A percentile compares a stretch with the other conserved stretches of the same genome.
These are phyloP conservation scores for Syzygium grande DNA, from an alignment of 345 rosid genomes.

Conservation along the genomic window DNA sequence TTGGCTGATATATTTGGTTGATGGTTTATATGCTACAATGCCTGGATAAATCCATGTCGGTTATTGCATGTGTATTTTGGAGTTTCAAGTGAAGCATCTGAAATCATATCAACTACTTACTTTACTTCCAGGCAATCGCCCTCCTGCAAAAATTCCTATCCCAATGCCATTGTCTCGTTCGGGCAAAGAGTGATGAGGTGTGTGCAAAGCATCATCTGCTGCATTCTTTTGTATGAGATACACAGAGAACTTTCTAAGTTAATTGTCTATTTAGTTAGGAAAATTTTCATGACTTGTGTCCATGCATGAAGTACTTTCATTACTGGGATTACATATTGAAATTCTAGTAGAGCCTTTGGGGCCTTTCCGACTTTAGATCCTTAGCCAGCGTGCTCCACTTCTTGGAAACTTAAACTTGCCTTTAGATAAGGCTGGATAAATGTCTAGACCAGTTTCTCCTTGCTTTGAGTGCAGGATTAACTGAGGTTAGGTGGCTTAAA, in stretches of 20 bases:
- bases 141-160: constrained; percentile 89
- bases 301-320: neutral
- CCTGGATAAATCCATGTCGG: neutral
- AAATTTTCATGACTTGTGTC: neutral
- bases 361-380: neutral
- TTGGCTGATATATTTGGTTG: neutral
- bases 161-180: constrained; percentile 58
- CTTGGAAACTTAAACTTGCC: neutral
- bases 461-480: neutral
- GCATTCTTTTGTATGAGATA: neutral
- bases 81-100: neutral
- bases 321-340: neutral
- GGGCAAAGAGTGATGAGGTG: constrained; percentile 59
- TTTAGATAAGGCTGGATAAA: neutral
- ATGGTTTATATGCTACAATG: neutral
- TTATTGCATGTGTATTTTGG: neutral
- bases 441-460: neutral
- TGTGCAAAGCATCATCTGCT: neutral
- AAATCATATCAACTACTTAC: neutral
- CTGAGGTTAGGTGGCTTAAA: neutral
- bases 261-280: neutral
- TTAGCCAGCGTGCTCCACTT: neutral
- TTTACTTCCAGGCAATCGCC: constrained; percentile 54
- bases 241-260: neutral
- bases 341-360: neutral